These are phyloP conservation scores for Pholiota microspora DNA, from an alignment of 768 basidiomycete species.

Conservation along the genomic window DNA sequence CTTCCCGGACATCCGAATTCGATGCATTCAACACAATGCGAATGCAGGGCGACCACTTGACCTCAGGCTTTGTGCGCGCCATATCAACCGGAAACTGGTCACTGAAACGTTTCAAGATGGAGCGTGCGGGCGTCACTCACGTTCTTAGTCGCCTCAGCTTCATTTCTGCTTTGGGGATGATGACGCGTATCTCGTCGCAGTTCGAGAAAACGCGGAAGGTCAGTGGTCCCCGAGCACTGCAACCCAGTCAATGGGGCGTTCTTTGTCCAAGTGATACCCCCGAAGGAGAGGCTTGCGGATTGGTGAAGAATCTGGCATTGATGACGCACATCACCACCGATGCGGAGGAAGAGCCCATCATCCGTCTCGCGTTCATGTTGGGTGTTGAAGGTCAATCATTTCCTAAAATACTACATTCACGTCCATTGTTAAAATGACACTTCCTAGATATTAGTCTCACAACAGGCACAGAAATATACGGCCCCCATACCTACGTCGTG, in stretches of 20 bases:
- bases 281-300: conserved; percentile 98
- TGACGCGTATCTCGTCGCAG: conserved; percentile 98
- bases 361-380: conserved; percentile 88
- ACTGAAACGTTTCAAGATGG: conserved; percentile 98
- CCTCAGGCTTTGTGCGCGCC: conserved; percentile 92
- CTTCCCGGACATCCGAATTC: conserved; percentile 90
- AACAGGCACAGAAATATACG: conserved; percentile 95
- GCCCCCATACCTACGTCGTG: conserved; percentile 89
- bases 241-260: conserved; percentile 99
- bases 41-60: conserved; percentile 95
- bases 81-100: conserved; percentile 99
- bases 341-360: conserved; percentile 93
- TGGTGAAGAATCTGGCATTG: conserved; percentile 96
- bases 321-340: conserved; percentile 99
- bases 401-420: too few relatives aligned
- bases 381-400: conserved; percentile 85
- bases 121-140: conserved; percentile 97
- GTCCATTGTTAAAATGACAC: too few relatives aligned
- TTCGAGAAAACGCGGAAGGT: conserved; percentile 99
- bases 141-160: conserved; percentile 94
- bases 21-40: conserved; percentile 94
- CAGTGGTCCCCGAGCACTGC: conserved; percentile 93
- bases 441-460: conserved; percentile 79
- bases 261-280: conserved; percentile 98
- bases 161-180: conserved; percentile 98